Base-by-base conservation (phyloP, 2,329 filamentous ascomycete species). In the Pezicula carpinea region DNA sequence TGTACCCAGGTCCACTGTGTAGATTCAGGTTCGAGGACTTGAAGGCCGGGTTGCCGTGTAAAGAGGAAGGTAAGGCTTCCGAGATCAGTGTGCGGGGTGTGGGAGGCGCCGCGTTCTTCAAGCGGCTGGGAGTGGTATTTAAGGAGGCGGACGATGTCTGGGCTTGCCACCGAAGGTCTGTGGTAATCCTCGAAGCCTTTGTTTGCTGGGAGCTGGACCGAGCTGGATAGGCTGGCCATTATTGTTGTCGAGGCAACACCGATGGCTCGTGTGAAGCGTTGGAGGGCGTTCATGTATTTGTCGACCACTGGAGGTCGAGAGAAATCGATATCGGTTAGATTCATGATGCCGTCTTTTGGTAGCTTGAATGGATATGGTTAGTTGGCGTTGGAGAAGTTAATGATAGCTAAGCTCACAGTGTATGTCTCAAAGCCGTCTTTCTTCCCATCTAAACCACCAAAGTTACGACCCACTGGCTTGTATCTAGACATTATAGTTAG, bases 1-100 rank as follows among this genome's bases (percentile, higher is more conserved):
- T 46, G 43, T 2, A 60, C 50, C 34, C 49, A 63, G 14, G 48
- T 34, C 60, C 59, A 60, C 2, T 39, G 17, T 10, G 8, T 10
- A 3, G 10, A 15, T 4, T 21, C n/a, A 3, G 17, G 14, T 13
- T n/a, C 22, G 8, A 17, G 14, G 3, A 39, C 36, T n/a, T 39
- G 36, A 7, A 39, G 36, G 7, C 36, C 36, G 11, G 36, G 15
- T n/a, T 8, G 7, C 11, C 11, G 6, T 10, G 36, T 21, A n/a
- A 39, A 39, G 17, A 39, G 8, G n/a, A 39, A 11, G 3, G 36
- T 19, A 4, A 39, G 21, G 17, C 36, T 39, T 13, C 36, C 36
- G 7, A 19, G 15, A 23, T 39, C 36, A 3, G 36, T 39, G 36
- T 39, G 36, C 17, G 36, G n/a, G 5, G 19, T 39, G 13, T 23